Conservation (phyloP, 169 alveolate genomes). For the Perkinsus marinus region DNA sequence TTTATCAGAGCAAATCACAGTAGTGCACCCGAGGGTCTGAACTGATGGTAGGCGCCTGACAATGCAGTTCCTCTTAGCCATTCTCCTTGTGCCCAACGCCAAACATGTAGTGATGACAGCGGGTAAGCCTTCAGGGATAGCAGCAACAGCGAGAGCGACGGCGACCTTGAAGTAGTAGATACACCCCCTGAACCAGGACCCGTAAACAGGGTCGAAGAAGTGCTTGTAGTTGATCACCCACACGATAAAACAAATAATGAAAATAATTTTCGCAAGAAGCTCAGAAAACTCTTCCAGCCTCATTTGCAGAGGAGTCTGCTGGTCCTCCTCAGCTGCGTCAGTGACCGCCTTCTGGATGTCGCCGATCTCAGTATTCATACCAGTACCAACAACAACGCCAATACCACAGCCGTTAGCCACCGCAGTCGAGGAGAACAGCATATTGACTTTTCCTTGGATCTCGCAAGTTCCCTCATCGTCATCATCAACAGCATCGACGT, state of each 20-base stretch:
- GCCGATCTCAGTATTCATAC: constrained; percentile 97
- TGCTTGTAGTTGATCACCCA: constrained; percentile 89
- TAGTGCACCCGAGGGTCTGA: constrained; percentile 96
- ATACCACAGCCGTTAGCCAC: constrained; percentile 80
- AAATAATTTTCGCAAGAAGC: constrained; percentile 74
- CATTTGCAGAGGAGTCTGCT: constrained; percentile 86
- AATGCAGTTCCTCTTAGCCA: constrained; percentile 90
- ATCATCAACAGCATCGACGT: not conserved
- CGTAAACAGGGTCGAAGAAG: constrained; percentile 92
- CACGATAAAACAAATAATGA: constrained; percentile 76
- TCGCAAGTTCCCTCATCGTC: constrained; percentile 9
- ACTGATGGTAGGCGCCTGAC: constrained; percentile 90
- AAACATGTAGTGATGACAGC: constrained; percentile 97
- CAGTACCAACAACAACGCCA: constrained; percentile 87
- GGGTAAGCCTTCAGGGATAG: constrained; percentile 99
- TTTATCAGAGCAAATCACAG: constrained; percentile 95
- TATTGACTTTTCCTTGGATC: constrained; percentile 61
- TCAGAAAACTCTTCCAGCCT: constrained; percentile 84
- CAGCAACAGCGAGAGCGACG: constrained; percentile 98
- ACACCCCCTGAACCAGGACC: constrained; percentile 81
- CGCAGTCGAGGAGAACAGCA: constrained; percentile 83
- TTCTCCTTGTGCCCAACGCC: constrained; percentile 90
- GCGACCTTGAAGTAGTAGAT: constrained; percentile 92
- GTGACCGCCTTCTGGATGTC: constrained; percentile 83
- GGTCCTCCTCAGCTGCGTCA: constrained; percentile 83